A percentile compares a stretch with the other conserved stretches of the same genome.
phyloP scores from a whole-genome alignment of 768 basidiomycete genomes.

The Rhodosporidiobolus sp. region DNA sequence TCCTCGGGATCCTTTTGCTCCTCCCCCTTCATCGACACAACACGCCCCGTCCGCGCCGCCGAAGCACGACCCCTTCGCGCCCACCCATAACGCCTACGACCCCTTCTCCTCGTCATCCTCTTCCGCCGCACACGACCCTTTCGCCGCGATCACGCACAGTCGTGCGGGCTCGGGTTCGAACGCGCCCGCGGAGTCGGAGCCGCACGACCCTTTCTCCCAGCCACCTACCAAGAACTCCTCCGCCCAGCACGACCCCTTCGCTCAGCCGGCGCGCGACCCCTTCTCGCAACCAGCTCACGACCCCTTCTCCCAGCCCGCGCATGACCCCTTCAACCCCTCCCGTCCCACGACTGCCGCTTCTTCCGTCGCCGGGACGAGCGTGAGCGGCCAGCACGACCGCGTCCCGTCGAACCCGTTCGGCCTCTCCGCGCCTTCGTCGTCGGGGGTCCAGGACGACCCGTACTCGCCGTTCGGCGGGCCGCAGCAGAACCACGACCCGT shows the following conservation, averaged over 20 bases:
- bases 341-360: too few species aligned
- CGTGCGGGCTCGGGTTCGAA: not conserved
- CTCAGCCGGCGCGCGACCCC: too few species aligned
- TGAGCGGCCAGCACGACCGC: conserved; percentile 1
- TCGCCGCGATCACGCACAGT: not conserved
- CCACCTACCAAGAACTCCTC: not conserved
- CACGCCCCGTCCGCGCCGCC: not conserved
- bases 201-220: not conserved
- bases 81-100: not conserved
- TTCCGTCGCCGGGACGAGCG: too few species aligned
- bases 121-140: not conserved
- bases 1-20: not conserved
- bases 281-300: too few species aligned
- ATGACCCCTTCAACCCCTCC: too few species aligned
- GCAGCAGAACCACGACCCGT: not conserved
- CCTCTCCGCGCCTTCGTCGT: not conserved
- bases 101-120: not conserved
- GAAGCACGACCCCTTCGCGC: not conserved
- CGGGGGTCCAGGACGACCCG: not conserved
- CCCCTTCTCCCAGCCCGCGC: too few species aligned
- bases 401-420: conserved; percentile 2
- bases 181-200: not conserved
- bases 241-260: not conserved
- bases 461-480: conserved; percentile 2
- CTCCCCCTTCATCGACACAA: not conserved